Evolutionary conservation across 176 grass and related monocot species (phyloP), one percentile per base, ranked within the genome.

Genomic region (Cenchrus fungigraminus): DNA sequence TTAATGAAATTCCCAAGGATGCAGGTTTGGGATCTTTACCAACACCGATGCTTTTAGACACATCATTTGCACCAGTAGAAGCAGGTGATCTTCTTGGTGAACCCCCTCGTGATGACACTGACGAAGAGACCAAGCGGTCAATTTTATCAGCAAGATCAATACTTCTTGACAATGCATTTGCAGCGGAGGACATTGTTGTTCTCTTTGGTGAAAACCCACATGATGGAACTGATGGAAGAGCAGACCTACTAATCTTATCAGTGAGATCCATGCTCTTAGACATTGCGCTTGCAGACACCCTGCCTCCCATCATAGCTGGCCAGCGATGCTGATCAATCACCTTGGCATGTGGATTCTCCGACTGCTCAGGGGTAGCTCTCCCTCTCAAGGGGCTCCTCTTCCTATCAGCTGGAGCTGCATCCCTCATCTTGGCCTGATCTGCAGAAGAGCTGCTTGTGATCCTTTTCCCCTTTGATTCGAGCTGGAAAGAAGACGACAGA

Each of bases 251-350:
- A 13, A 80, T 82, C 80, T 78, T 95, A 64, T 88, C 85, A 49
- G 85, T 87, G 76, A 90, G 87, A 92, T 95, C 90, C 90, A 92
- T 59, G 58, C 90, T 95, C 83, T 76, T 92, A 0, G 92, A 88
- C 90, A 95, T 85, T 37, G 90, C 46, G 59, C 73, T 82, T 62
- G 82, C 73, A 82, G 85, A 87, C 28, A 90, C 78, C 74, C 79
- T 94, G 32, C 93, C 90, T 49, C 89, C 88, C 82, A 81, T 88
- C 93, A 99, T 99, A 58, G 89, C 89, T 79, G 97, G 97, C 97
- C 93, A 99, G 68, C 97, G 88, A 70, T 94, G 91, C 59, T 99
- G 93, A 78, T 99, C 97, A 40, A 94, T 99, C 53, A 92, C 85
- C 80, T 86, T 96, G 13, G 88, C 79, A 86, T 93, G 91, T 17